Base-by-base conservation (phyloP, 257 asterid genomes). In the Nicotiana tomentosiformis region DNA sequence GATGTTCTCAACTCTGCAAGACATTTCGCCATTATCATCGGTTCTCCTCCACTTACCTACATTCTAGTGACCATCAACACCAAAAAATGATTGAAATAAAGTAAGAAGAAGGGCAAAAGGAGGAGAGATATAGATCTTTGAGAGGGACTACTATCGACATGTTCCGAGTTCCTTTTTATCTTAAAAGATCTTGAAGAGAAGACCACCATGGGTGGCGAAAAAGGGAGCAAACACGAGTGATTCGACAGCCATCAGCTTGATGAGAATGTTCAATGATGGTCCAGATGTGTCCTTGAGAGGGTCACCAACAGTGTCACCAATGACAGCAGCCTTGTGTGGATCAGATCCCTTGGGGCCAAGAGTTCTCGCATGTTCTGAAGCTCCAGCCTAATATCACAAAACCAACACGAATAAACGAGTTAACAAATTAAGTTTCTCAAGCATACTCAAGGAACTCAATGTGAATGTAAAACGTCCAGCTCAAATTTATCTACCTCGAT, bases 281-380 rank as follows among this genome's bases (percentile, higher is more conserved):
- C 93, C 93, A 3, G 93, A 90, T 20, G 93, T 90, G 76, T 90
- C 92, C 85, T 90, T 90, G n/a, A 90, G 84, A 7, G 93, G 93
- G 49, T 90, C 93, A 55, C 93, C 93, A 18, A 90, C 89, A 2
- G 92, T 90, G 87, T 90, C 93, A 1, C 93, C 93, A 58, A 90
- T 90, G 23, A 90, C 93, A 18, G 93, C 92, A 2, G 93, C 92
- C 77, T 90, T 90, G 85, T 90, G 93, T 56, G 93, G 84, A 46
- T 90, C 93, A 5, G 93, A 90, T 32, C 93, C 93, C 66, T 90
- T 90, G 0, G 93, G 93, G 7, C 93, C 93, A 0, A 90, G 88
- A 3, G 84, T 69, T 9, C 84, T 85, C 6, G 93, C 92, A 60
- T 90, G 93, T 67, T 90, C 93, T 2, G 93, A 90, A 49, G 85